Base-by-base conservation (phyloP, 2,329 filamentous ascomycete species). In the Emergomyces orientalis region DNA sequence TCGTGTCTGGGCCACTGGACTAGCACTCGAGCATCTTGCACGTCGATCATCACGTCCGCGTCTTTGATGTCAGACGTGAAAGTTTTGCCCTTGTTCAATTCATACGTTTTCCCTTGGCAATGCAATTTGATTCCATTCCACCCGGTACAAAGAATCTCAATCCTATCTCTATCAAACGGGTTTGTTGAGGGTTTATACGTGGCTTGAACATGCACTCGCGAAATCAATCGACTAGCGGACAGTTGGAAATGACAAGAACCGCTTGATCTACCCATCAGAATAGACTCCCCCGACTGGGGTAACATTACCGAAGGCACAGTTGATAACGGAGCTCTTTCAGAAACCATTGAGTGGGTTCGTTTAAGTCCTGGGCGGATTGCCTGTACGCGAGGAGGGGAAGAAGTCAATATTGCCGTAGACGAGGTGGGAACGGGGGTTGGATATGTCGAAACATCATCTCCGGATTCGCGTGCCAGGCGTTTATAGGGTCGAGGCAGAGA, bases 71-170 rank as follows among this genome's bases (percentile, higher is more conserved):
- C 90, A 63, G 91, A 96, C 56, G 87, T 88, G 76, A 97, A 97
- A 59, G 86, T 89, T 73, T 96, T 91, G 22, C 89, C 91, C 78
- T 96, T 97, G 67, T 81, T 82, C 70, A 99, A 77, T 68, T 96
- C 90, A 81, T 90, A 93, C 2, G 90, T 88, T 68, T 88, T 86
- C 63, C 91, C 91, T 76, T 93, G 88, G 79, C 91, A 97, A 77
- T 96, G 91, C 68, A 99, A 78, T 79, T 91, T 96, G 67, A 94
- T 82, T 19, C 94, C 94, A 75, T 99, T 99, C 93, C 93, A 97
- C 27, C 94, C 94, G 71, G 89, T 85, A 80, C 94, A 99, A 71
- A 90, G 83, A 69, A 99, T 88, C 75, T 96, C 90, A 56, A 99
- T 85, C 75, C 86, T 88, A 74, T 89, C 90, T 65, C 86, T 82